Percentiles rank a stretch among this genome's conserved stretches.
These are phyloP conservation scores for Achaetomium macrosporum DNA, from an alignment of 2,329 filamentous ascomycete genomes.

Conservation along the genomic window DNA sequence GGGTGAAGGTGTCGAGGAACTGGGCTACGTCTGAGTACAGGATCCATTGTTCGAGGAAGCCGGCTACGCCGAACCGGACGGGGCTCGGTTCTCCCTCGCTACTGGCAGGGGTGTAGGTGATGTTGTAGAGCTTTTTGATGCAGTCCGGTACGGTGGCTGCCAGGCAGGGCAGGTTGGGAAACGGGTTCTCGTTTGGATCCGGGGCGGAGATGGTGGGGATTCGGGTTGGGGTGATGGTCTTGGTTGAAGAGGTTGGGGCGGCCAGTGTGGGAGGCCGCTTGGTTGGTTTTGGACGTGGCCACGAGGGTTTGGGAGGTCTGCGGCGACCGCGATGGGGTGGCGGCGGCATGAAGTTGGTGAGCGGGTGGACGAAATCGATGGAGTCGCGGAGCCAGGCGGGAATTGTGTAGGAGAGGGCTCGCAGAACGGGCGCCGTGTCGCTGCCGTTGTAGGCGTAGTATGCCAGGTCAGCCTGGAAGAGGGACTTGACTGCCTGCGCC, in stretches of 20 bases:
- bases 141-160: constrained; percentile 35
- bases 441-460: constrained; percentile 38
- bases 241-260: neutral
- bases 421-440: constrained; percentile 32
- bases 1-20: constrained; percentile 35
- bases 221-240: constrained; percentile 2
- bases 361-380: constrained; percentile 43
- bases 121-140: constrained; percentile 42
- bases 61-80: constrained; percentile 41
- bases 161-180: constrained; percentile 29
- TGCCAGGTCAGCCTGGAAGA: constrained; percentile 38
- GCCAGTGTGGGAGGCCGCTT: neutral
- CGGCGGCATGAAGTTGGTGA: constrained; percentile 45
- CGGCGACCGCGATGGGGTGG: constrained; percentile 22
- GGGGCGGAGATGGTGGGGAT: constrained; percentile 7
- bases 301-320: neutral
- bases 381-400: constrained; percentile 34
- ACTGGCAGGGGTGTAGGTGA: constrained; percentile 31
- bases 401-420: constrained; percentile 40
- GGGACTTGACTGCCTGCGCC: constrained; percentile 33
- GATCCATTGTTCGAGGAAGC: constrained; percentile 45
- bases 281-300: neutral
- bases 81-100: constrained; percentile 25
- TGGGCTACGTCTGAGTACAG: constrained; percentile 37
- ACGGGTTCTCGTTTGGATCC: constrained; percentile 6